A percentile compares a stretch with the other conserved stretches of the same genome.
These are phyloP conservation scores for Monilinia polystroma DNA, from an alignment of 2,329 filamentous ascomycete species.

Conservation along the genomic window DNA sequence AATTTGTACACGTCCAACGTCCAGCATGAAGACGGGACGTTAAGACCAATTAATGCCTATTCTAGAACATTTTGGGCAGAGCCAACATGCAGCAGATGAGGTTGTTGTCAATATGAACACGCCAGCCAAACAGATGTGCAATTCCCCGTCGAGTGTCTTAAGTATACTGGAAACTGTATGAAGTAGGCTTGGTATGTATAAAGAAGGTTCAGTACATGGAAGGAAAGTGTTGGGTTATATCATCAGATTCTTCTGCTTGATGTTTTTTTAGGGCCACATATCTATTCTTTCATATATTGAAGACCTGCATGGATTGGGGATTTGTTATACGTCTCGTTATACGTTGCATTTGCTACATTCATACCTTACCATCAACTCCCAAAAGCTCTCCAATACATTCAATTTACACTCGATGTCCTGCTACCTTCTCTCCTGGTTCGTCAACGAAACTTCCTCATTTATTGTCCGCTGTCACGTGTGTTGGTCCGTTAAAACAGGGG, in stretches of 20 bases:
- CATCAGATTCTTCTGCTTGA: not conserved
- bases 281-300: not conserved
- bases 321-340: not conserved
- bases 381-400: not conserved
- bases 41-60: not conserved
- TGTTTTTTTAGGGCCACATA: not conserved
- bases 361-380: not conserved
- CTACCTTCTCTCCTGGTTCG: not conserved
- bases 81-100: constrained; percentile 1
- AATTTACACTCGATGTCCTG: too few relatives aligned
- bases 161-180: not conserved
- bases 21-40: not conserved
- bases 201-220: too few relatives aligned
- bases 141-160: not conserved
- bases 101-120: constrained; percentile 18
- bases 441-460: not conserved
- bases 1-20: constrained; percentile 15
- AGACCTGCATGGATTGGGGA: not conserved
- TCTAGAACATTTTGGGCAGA: constrained; percentile 16
- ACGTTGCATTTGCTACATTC: not conserved
- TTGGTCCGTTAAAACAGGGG: not conserved
- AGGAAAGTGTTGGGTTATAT: not conserved
- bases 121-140: not conserved
- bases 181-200: not conserved
- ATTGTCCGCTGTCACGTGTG: not conserved